phyloP scores from a whole-genome alignment of 169 alveolate species.

The Cyclospora cayetanensis region DNA sequence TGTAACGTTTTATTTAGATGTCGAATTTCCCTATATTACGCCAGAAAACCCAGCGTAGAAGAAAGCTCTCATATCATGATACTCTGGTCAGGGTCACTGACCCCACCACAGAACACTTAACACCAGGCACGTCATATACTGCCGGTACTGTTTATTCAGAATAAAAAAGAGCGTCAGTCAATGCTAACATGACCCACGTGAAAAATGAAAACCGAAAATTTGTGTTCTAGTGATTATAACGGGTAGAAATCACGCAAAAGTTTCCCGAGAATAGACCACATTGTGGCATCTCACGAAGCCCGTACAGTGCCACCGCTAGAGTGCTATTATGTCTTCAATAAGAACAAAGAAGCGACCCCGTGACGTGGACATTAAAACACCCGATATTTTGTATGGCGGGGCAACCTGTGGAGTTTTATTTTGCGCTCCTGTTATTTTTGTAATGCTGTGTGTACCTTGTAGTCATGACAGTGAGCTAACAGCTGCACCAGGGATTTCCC shows the following conservation, averaged over 20 bases:
- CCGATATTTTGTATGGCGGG: too few species aligned
- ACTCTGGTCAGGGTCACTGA: background rate
- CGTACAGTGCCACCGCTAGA: background rate
- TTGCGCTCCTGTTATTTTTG: too few species aligned
- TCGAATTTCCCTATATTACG: background rate
- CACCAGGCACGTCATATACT: too few species aligned
- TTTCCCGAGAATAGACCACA: background rate
- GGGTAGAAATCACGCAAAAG: too few species aligned
- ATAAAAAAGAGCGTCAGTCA: background rate
- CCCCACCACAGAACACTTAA: background rate
- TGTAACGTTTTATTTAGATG: background rate
- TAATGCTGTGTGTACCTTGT: too few species aligned
- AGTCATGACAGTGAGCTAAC: too few species aligned
- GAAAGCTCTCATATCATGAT: background rate
- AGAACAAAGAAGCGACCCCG: background rate
- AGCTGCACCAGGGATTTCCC: too few species aligned
- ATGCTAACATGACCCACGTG: background rate
- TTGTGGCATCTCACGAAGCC: background rate
- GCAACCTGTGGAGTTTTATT: too few species aligned
- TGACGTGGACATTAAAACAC: too few species aligned
- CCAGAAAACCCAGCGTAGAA: background rate
- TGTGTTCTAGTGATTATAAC: too few species aligned
- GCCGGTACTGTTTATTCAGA: background rate
- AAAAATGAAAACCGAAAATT: too few species aligned
- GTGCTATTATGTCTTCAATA: background rate